Conservation (phyloP, 371 early-diverging fungal genomes). For the Apophysomyces sp. region DNA sequence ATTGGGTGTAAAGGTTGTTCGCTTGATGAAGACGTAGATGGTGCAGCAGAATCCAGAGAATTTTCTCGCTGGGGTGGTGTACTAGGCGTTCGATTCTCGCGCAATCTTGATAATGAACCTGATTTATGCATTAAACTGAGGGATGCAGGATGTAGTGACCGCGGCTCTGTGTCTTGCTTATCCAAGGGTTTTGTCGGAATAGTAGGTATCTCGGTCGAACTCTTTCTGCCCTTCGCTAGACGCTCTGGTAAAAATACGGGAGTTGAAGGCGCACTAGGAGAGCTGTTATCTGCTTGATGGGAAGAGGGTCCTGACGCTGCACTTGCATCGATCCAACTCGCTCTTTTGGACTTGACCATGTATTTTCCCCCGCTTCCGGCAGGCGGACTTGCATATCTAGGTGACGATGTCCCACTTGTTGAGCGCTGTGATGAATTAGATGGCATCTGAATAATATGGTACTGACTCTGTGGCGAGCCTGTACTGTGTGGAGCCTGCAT, state of each 20-base stretch:
- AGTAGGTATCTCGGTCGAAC: constrained; percentile 3
- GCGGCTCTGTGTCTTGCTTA: not conserved
- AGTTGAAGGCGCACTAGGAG: constrained; percentile 17
- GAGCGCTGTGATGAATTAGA: not conserved
- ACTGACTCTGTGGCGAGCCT: not conserved
- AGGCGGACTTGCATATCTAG: constrained; percentile 31
- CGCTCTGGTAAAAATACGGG: constrained; percentile 4
- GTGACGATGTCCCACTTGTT: constrained; percentile 8
- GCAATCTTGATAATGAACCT: constrained; percentile 24
- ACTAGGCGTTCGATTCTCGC: constrained; percentile 12
- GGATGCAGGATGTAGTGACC: constrained; percentile 1
- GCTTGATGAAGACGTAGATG: constrained; percentile 6
- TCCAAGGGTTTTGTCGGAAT: not conserved
- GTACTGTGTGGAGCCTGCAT: not conserved
- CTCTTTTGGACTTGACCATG: constrained; percentile 34
- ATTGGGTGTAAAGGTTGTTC: constrained; percentile 1
- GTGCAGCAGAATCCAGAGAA: not conserved
- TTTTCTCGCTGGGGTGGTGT: not conserved
- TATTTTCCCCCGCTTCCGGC: constrained; percentile 33
- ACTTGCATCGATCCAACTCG: constrained; percentile 33
- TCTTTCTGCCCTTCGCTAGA: constrained; percentile 11
- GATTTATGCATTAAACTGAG: constrained; percentile 18
- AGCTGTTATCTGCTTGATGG: not conserved
- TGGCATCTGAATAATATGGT: not conserved
- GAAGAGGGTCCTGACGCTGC: constrained; percentile 8